Base-by-base conservation (phyloP, 2,329 filamentous ascomycete genomes). In the Cryphonectria carpinicola region DNA sequence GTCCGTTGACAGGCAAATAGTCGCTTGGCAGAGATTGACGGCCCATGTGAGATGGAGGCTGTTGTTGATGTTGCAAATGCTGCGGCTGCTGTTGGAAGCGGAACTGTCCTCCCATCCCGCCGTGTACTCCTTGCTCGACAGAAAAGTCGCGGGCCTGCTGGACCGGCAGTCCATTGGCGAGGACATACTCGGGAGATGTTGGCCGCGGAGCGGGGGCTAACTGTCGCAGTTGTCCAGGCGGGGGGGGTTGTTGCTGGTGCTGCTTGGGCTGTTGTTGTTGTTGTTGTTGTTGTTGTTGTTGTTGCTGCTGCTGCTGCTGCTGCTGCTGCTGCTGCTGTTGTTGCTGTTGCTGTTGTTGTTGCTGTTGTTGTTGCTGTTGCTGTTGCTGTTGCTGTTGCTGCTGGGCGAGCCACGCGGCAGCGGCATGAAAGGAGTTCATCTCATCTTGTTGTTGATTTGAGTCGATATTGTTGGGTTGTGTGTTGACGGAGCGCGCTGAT, bases 131-230 rank as follows among this genome's bases (percentile, higher is more conserved):
- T 28, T 86, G 81, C 66, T 88, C 86, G 72, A 85, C 85, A 69
- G 82, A 75, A 74, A 84, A 87, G 25, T 83, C 81, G 67, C 83
- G 83, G 65, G 46, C 28, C 56, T 64, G 61, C 81, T 82, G 64
- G 82, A 81, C 73, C 88, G 86, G 76, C 90, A 83, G 73, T 89
- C 88, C 32, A 85, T 70, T 22, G 46, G 70, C 56, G 64, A 90
- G 85, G 80, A 90, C 85, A 71, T 88, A 87, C 74, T 90, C 88
- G 35, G 86, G 80, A 3, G 86, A 84, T 82, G 90, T 84, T 67
- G 85, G 84, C 43, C 82, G 79, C 46, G 78, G 76, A 10, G 79
- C 77, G 22, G 79, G 76, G 10, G 78, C 76, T 73, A 87, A 82
- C 64, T 84, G 82, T 75, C 83, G 83, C 13, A 80, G 76, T 67